These are phyloP conservation scores for Nymphaea thermarum DNA, from an alignment of 164 flowering plant genomes.

Conservation along the genomic window DNA sequence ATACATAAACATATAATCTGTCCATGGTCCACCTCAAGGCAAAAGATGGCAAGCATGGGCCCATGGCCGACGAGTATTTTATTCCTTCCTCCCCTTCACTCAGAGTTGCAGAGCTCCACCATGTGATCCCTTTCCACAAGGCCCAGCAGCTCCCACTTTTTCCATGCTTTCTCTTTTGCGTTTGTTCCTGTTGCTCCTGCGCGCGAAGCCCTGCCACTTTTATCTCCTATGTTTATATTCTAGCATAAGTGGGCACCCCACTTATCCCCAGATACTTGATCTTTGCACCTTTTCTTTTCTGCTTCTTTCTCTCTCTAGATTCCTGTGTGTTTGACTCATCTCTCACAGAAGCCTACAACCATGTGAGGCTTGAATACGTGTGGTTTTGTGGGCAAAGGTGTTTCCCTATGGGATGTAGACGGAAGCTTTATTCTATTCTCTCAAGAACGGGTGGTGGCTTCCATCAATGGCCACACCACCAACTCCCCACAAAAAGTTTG, in stretches of 20 bases:
- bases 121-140: constrained; percentile 2
- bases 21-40: background rate
- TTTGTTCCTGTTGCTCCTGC: background rate
- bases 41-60: background rate
- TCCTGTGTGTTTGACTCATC: background rate
- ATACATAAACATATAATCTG: background rate
- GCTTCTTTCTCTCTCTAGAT: background rate
- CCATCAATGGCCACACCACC: background rate
- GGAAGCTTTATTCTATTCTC: background rate
- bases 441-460: background rate
- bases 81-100: background rate
- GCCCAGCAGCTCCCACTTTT: background rate
- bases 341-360: background rate
- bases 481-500: background rate
- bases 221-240: constrained; percentile 5
- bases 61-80: constrained; percentile 1
- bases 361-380: background rate
- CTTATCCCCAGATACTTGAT: constrained; percentile 1
- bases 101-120: background rate
- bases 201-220: background rate
- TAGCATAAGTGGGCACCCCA: constrained; percentile 6
- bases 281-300: background rate
- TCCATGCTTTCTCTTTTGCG: background rate
- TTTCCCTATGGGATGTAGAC: background rate
- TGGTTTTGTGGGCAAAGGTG: background rate